Percentiles rank a stretch among this genome's conserved stretches.
These are phyloP conservation scores for Lenwebbia sp. DNA, from an alignment of 345 rosid genomes.

Conservation along the genomic window DNA sequence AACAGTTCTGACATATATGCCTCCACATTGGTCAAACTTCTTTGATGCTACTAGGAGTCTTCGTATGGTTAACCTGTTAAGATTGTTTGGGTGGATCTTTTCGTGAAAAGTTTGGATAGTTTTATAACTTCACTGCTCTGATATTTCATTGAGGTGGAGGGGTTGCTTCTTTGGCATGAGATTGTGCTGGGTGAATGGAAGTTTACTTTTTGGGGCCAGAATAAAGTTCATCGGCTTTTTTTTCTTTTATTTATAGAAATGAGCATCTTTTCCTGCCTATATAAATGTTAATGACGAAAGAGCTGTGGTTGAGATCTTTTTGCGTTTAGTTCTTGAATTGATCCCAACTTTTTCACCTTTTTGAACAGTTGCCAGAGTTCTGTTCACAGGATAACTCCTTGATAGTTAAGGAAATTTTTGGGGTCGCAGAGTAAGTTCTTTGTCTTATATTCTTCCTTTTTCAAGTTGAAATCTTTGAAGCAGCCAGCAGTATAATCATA, in stretches of 20 bases:
- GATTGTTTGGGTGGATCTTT: not conserved
- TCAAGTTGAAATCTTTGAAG: not conserved
- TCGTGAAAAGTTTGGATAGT: not conserved
- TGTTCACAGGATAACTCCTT: slow-evolving; percentile 70
- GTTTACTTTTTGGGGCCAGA: not conserved
- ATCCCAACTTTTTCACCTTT: not conserved
- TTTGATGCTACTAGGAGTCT: not conserved
- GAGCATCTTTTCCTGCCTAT: not conserved
- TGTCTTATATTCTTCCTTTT: not conserved
- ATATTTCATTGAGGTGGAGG: not conserved
- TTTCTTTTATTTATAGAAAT: not conserved
- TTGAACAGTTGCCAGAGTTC: slow-evolving; percentile 78
- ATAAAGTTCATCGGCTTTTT: not conserved
- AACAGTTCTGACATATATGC: not conserved
- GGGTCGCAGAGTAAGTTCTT: slow-evolving; percentile 74
- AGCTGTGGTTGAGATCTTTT: not conserved
- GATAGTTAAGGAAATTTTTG: slow-evolving; percentile 82
- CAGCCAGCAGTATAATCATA: not conserved
- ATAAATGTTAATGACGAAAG: not conserved
- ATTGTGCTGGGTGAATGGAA: not conserved
- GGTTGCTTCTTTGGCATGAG: not conserved
- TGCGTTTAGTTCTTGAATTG: not conserved
- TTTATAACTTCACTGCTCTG: not conserved
- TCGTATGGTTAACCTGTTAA: not conserved
- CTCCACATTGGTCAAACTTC: not conserved